Evolutionary conservation across 352 stramenopile species (phyloP).

Genomic region (Phytopythium boreale): DNA sequence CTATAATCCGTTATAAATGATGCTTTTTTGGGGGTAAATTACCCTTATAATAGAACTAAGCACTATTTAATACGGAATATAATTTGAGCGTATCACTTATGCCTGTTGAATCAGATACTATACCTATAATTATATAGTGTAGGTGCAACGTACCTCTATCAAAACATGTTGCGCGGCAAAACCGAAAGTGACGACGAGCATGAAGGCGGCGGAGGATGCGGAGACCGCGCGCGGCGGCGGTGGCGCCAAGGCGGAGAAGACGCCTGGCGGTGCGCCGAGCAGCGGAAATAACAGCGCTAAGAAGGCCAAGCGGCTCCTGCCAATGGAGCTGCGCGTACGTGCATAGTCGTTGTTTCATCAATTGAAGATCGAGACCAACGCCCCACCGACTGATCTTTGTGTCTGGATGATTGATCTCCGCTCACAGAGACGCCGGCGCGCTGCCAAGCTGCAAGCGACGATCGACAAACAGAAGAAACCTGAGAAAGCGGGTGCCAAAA

Average conservation of each 20-base stretch:
- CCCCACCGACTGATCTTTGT: conserved; percentile 1
- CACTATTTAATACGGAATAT: not conserved
- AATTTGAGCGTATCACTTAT: not conserved
- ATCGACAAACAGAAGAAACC: not conserved
- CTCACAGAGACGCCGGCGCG: conserved; percentile 53
- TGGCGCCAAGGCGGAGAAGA: not conserved
- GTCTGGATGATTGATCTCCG: not conserved
- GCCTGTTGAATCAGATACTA: not conserved
- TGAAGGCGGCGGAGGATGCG: not conserved
- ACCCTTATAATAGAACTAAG: not conserved
- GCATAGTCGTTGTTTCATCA: not conserved
- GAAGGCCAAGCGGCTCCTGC: conserved; percentile 58
- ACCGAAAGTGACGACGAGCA: not conserved
- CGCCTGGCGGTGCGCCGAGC: not conserved
- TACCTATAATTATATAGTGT: not conserved
- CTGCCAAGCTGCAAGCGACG: conserved; percentile 45
- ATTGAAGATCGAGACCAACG: conserved; percentile 9
- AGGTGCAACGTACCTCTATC: not conserved
- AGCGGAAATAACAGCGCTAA: conserved; percentile 15
- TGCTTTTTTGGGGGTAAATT: not conserved
- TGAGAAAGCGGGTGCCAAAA: not conserved
- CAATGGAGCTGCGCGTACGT: conserved; percentile 69
- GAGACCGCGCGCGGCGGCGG: not conserved
- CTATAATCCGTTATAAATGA: not conserved
- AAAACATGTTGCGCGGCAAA: not conserved